A percentile compares a stretch with the other conserved stretches of the same genome.
phyloP scores from a whole-genome alignment of 495 filamentous ascomycete species.

The Podospora didyma region DNA sequence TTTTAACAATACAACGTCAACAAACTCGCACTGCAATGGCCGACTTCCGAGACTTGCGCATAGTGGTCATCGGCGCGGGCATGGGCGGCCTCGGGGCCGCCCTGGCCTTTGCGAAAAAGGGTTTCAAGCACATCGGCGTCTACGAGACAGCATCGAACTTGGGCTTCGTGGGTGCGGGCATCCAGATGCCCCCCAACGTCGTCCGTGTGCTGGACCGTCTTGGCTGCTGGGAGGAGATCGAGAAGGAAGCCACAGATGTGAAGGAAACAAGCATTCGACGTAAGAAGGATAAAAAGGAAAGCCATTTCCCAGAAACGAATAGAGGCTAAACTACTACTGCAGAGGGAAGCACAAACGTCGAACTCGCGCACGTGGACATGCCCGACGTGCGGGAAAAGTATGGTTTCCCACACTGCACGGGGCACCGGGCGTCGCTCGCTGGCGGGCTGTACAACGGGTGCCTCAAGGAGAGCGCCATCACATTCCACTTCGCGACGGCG shows the following conservation, averaged over 20 bases:
- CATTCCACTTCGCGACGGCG: conserved; percentile 62
- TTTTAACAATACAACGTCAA: too few species aligned
- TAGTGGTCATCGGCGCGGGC: conserved; percentile 52
- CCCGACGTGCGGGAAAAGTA: conserved; percentile 63
- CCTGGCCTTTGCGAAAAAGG: conserved; percentile 67
- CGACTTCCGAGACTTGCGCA: conserved; percentile 37
- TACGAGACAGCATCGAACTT: conserved; percentile 70
- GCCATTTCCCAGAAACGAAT: too few species aligned
- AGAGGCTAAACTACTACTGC: too few species aligned
- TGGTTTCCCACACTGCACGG: conserved; percentile 72
- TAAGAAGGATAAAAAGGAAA: too few species aligned
- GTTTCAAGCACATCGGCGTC: conserved; percentile 67
- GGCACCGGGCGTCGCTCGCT: conserved; percentile 72
- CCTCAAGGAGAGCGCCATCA: conserved; percentile 57
- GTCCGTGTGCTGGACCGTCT: conserved; percentile 66
- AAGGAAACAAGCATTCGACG: conserved; percentile 42
- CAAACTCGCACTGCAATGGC: conserved; percentile 24
- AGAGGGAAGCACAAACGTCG: conserved; percentile 64
- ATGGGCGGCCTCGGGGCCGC: conserved; percentile 75
- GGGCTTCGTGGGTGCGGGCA: conserved; percentile 78
- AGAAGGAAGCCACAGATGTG: conserved; percentile 52
- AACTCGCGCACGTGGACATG: conserved; percentile 68
- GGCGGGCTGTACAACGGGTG: conserved; percentile 65
- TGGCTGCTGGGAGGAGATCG: conserved; percentile 66
- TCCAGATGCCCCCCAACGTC: conserved; percentile 80